Evolutionary conservation across 1,139 yeast genomes (phyloP).

Genomic region (Zygoascus sp.): DNA sequence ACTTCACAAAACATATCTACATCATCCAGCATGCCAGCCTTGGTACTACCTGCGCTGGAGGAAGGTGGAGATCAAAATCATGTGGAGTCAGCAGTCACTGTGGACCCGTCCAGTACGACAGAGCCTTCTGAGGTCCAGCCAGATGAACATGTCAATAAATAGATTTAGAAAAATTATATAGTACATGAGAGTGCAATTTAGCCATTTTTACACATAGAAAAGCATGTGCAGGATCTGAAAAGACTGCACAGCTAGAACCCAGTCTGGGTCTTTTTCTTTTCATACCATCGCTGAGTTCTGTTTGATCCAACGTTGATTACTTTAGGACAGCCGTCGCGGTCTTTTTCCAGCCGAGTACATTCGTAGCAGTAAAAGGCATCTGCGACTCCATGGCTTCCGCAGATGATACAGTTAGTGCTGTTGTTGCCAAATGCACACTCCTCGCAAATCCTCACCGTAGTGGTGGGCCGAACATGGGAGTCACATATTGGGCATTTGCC

Average conservation of each 20-base stretch:
- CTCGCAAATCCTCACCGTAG: slow-evolving; percentile 73
- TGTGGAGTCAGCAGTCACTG: not conserved
- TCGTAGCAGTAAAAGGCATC: slow-evolving; percentile 84
- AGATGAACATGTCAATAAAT: not conserved
- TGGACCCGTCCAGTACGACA: not conserved
- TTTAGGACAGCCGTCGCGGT: slow-evolving; percentile 91
- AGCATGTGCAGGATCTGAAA: no score
- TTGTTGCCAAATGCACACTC: slow-evolving; percentile 76
- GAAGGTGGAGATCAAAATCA: not conserved
- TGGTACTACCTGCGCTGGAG: not conserved
- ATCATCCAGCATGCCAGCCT: not conserved
- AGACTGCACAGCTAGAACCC: no score
- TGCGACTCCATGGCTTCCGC: slow-evolving; percentile 57
- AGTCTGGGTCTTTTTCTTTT: slow-evolving; percentile 40
- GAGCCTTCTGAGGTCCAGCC: not conserved
- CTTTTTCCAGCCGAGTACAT: slow-evolving; percentile 74
- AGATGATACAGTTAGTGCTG: slow-evolving; percentile 64
- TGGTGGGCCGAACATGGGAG: slow-evolving; percentile 71
- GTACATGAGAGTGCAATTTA: not conserved
- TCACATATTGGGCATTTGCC: slow-evolving; percentile 93
- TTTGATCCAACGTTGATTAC: slow-evolving; percentile 75
- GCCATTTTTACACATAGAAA: no score
- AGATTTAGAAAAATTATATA: not conserved
- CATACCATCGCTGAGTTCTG: slow-evolving; percentile 63
- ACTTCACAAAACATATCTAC: slow-evolving; percentile 2